Evolutionary conservation across 768 basidiomycete genomes (phyloP).

Genomic region (Mycena haematopus): DNA sequence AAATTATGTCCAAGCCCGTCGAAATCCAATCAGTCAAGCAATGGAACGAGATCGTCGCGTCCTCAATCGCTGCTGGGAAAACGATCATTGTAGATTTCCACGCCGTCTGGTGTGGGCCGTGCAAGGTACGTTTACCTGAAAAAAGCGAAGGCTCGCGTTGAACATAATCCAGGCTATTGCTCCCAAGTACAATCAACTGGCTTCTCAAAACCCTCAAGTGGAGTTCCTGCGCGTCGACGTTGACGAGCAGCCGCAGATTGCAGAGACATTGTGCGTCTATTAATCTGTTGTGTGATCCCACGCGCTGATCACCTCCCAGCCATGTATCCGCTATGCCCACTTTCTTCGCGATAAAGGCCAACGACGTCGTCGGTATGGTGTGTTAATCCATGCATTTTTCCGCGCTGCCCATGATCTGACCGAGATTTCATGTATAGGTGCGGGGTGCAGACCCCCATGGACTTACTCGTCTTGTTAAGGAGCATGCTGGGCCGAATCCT

Average conservation of each 20-base stretch:
- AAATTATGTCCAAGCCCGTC: conserved; percentile 26
- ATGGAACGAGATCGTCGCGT: conserved; percentile 31
- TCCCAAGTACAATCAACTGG: conserved; percentile 29
- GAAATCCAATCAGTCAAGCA: conserved; percentile 32
- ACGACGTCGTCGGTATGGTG: conserved; percentile 28
- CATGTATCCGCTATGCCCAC: conserved; percentile 33
- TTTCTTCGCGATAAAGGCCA: conserved; percentile 29
- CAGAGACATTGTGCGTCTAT: conserved; percentile 20
- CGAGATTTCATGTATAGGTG: conserved; percentile 12
- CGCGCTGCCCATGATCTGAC: conserved; percentile 1
- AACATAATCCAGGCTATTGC: conserved; percentile 25
- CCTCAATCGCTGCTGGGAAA: conserved; percentile 21
- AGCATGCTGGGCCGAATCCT: conserved; percentile 26
- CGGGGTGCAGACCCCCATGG: conserved; percentile 31
- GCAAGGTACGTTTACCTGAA: conserved; percentile 25
- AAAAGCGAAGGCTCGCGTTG: neutral
- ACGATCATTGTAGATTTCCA: conserved; percentile 31
- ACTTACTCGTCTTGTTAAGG: conserved; percentile 24
- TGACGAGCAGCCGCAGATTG: conserved; percentile 25
- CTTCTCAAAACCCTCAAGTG: conserved; percentile 29
- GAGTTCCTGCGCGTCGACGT: conserved; percentile 34
- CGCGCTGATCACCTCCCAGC: conserved; percentile 5
- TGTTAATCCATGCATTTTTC: neutral
- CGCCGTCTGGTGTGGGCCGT: conserved; percentile 33
- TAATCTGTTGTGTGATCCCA: neutral